Evolutionary conservation across 371 early-diverging fungal genomes (phyloP).

Genomic region (Mortierella sp.): DNA sequence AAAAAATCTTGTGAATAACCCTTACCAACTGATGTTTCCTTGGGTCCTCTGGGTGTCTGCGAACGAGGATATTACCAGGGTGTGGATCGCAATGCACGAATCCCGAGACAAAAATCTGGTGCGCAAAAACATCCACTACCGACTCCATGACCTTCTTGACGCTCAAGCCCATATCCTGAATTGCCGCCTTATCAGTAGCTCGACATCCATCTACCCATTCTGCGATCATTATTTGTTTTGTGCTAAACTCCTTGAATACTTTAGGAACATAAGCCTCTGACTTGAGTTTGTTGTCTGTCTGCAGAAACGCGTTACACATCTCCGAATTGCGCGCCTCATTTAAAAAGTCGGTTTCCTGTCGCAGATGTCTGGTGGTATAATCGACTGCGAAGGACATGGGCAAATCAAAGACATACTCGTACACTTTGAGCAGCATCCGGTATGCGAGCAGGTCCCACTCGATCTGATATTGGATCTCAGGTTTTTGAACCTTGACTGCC

Average conservation of each 20-base stretch:
- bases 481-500: conserved; percentile 96
- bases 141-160: conserved; percentile 76
- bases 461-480: conserved; percentile 86
- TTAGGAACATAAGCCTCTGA: conserved; percentile 81
- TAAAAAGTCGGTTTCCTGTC: conserved; percentile 89
- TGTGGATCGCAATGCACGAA: conserved; percentile 94
- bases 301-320: conserved; percentile 66
- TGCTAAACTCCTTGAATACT: conserved; percentile 81
- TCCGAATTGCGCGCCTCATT: conserved; percentile 89
- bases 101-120: conserved; percentile 90
- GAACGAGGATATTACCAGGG: conserved; percentile 89
- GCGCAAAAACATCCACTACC: conserved; percentile 86
- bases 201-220: conserved; percentile 90
- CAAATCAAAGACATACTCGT: conserved; percentile 86
- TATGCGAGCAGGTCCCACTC: conserved; percentile 86
- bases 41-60: conserved; percentile 73
- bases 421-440: conserved; percentile 65
- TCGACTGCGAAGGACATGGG: conserved; percentile 87
- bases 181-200: conserved; percentile 66
- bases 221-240: conserved; percentile 80
- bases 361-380: conserved; percentile 81
- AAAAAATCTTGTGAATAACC: not conserved
- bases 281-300: conserved; percentile 66
- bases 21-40: conserved; percentile 61
- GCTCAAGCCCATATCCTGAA: conserved; percentile 59